Evolutionary conservation across 306 rosid genomes (phyloP), one percentile per base, ranked within the genome.

Genomic region (Cucurbita argyrosperma): DNA sequence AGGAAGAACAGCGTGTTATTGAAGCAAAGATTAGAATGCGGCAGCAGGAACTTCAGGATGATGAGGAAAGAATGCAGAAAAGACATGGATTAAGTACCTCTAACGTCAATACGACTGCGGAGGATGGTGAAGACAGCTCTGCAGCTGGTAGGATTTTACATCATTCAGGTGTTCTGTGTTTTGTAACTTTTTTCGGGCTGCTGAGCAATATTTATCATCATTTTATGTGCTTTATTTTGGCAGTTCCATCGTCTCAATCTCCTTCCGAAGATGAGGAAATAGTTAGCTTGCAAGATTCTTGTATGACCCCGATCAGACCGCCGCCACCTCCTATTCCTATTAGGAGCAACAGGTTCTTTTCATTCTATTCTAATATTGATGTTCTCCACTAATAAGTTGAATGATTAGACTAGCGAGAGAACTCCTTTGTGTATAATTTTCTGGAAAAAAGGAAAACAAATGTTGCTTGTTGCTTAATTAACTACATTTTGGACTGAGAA

Each of bases 1-100:
- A 91, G 97, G 99, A 95, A 79, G 99, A 95, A 83, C 99, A 95
- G 61, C 95, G 99, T 52, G 99, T 95, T 76, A 95, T 95, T 68
- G 99, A 95, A 85, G 99, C 99, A 45, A 91, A 91, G 86, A 91
- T 95, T 77, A 95, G 97, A 86, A 95, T 91, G 75, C 91, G 92
- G 43, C 91, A 84, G 82, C 87, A 91, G 77, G 96, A 95, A 82
- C 83, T 95, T 77, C 89, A 77, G 80, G 97, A 89, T 77, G 99
- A 95, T 77, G 96, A 88, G 79, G 96, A 89, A 71, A 91, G 96
- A 88, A 81, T 88, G 87, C 91, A 84, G 71, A 88, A 87, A 84
- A 89, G 96, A 80, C 84, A 82, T 75, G 92, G 89, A 79, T 60
- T 62, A 65, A 82, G 82, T 82, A 81, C 88, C 73, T 77, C 86